Evolutionary conservation across 495 filamentous ascomycete species (phyloP), one percentile per base, ranked within the genome.

Genomic region (Xylaria curta): DNA sequence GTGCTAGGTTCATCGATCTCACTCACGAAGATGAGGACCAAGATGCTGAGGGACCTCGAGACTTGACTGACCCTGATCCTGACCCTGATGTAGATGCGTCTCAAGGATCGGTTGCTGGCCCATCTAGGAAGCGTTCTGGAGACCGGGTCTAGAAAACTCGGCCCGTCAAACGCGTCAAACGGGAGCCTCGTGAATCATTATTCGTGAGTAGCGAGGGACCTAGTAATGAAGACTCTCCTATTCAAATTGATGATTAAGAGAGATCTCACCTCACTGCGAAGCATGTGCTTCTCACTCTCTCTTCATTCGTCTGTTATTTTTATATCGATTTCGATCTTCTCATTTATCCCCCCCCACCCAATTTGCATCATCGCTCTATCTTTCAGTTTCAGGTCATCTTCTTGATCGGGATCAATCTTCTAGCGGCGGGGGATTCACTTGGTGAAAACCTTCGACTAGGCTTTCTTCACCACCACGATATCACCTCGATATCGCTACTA

Each of bases 161-260:
- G 44, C 46, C 40, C 8, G 4, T 6, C 42, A 69, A 69, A 21
- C 66, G 66, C 40, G 8, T 24, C 9, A 69, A 36, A 21, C 1
- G 0, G 6, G 21, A 67, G 1, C 49, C 17, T 19, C 42, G 24
- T 21, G 54, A 67, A 26, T 68, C 65, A 31, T 5, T 68, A 24
- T 68, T 68, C 24, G 65, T 54, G 44, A 53, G 63, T 17, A 66
- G 63, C 15, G 66, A 69, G 8, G 40, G 7, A 6, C 1, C 21
- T 38, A 26, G 56, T 1, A 13, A 44, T 5, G 46, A 47, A 53
- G 58, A 53, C 9, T 13, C 9, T 1, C 68, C 56, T 12, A 63
- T 62, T 33, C 13, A 40, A 40, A 4, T 51, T 15, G 58, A 69
- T 21, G 67, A 70, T 9, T 70, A 69, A 19, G 40, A 10, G 54